Percentiles rank a stretch among this genome's conserved stretches.
These are phyloP conservation scores for Vachellia pachyceras DNA, from an alignment of 306 rosid species.

Conservation along the genomic window DNA sequence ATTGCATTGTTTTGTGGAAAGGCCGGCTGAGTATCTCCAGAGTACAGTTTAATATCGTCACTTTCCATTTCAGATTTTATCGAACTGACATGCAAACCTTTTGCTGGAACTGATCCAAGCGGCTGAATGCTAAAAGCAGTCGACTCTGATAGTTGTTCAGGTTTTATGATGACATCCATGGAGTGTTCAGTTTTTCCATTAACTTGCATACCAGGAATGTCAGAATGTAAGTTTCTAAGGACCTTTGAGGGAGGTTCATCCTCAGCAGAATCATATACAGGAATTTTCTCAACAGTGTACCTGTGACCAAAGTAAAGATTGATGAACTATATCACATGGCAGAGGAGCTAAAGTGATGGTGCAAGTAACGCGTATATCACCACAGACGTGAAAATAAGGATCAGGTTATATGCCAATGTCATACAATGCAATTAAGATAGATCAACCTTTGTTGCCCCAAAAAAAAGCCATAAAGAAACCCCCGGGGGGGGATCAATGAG, in stretches of 20 bases:
- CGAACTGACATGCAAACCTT: constrained; percentile 48
- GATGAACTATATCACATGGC: constrained; percentile 28
- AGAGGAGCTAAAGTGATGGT: not conserved
- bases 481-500: no score
- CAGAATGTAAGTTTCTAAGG: constrained; percentile 37
- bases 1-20: constrained; percentile 70
- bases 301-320: constrained; percentile 50
- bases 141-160: constrained; percentile 56
- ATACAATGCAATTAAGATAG: not conserved
- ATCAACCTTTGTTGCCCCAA: not conserved
- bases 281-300: constrained; percentile 95
- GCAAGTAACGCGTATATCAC: not conserved
- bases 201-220: constrained; percentile 45
- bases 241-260: constrained; percentile 69
- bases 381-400: not conserved
- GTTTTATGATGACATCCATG: constrained; percentile 49
- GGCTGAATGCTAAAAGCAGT: constrained; percentile 56
- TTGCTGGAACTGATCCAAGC: constrained; percentile 55
- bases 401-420: not conserved
- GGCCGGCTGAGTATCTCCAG: constrained; percentile 55
- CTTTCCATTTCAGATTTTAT: constrained; percentile 54
- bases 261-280: constrained; percentile 92
- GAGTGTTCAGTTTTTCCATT: constrained; percentile 48
- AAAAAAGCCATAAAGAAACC: no score
- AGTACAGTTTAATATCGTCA: constrained; percentile 54